Evolutionary conservation across 805 yeast genomes (phyloP), one percentile per base, ranked within the genome.

Genomic region (Wickerhamomyces xylosicus): DNA sequence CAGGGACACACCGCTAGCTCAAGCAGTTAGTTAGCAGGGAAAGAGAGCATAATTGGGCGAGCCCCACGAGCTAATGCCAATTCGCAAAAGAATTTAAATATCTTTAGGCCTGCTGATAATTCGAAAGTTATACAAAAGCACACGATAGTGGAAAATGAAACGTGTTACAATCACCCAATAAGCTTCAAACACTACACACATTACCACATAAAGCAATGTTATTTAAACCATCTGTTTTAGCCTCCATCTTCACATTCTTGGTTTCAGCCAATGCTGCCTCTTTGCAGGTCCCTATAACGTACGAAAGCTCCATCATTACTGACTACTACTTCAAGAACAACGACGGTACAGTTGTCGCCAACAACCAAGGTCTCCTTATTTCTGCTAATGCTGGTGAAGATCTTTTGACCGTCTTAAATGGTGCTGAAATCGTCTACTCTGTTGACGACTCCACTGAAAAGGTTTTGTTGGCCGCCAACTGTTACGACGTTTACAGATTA

Each of bases 241-340:
- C 46, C 2, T 21, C 25, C 6, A 33, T 44, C 11, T 44, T 55
- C 4, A 42, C 49, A 31, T 43, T 50, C 31, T 42, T 47, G 28
- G 44, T 50, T 11, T 8, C 48, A 14, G 50, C 54, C 18, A 38
- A 42, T n/a, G 49, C 55, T 3, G 45, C 13, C 36, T 45, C 17
- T 31, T 41, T 5, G 42, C 9, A 21, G 10, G 31, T 47, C 2
- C 47, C 52, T 21, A 35, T 53, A 19, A 33, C 35, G 17, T 52
- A 41, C 34, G 41, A 41, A 9, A 31, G 41, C 13, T 40, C 53
- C 1, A 32, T 53, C 5, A 48, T 44, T 4, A 28, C 45, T 6
- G 41, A 41, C 37, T 53, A 47, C 41, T 50, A 47, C 42, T 52
- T 53, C 41, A 40, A 42, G 37, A 31, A n/a, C 11, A 47, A 49